Evolutionary conservation across 768 basidiomycete genomes (phyloP).

Genomic region (Agaricus bisporus): DNA sequence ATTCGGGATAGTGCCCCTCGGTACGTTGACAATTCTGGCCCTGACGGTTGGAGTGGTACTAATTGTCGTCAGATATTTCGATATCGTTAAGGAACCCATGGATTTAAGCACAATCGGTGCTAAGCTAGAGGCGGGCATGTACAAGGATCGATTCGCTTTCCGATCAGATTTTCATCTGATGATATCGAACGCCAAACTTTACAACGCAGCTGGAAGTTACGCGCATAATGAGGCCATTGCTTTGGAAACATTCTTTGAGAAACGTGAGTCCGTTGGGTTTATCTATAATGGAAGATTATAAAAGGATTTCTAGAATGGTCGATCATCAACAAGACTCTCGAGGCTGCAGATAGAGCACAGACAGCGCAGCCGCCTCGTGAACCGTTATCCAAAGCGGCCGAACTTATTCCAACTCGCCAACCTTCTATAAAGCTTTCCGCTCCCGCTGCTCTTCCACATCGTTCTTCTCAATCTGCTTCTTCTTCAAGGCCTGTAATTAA

Average conservation of each 20-base stretch:
- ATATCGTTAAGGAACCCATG: conserved; percentile 89
- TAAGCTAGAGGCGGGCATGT: conserved; percentile 83
- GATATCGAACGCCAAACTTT: conserved; percentile 80
- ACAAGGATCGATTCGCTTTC: conserved; percentile 79
- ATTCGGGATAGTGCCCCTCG: conserved; percentile 85
- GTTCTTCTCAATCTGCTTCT: conserved; percentile 18
- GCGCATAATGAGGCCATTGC: conserved; percentile 71
- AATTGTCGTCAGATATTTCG: conserved; percentile 65
- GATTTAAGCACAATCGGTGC: conserved; percentile 85
- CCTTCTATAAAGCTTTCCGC: conserved; percentile 31
- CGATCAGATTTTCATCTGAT: conserved; percentile 84
- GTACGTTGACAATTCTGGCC: conserved; percentile 32
- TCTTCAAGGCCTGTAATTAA: conserved; percentile 57
- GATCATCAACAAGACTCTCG: conserved; percentile 78
- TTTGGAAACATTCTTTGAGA: conserved; percentile 80
- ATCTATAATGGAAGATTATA: background rate
- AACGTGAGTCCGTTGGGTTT: conserved; percentile 49
- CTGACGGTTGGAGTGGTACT: conserved; percentile 4
- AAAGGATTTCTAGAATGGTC: conserved; percentile 62
- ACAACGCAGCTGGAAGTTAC: conserved; percentile 68
- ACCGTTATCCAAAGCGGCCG: conserved; percentile 4
- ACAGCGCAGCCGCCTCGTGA: conserved; percentile 13
- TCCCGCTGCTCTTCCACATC: conserved; percentile 29
- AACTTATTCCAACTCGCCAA: conserved; percentile 8
- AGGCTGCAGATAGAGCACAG: conserved; percentile 52